These are phyloP conservation scores for Colletotrichum liaoningense DNA, from an alignment of 2,329 filamentous ascomycete genomes.

Conservation along the genomic window DNA sequence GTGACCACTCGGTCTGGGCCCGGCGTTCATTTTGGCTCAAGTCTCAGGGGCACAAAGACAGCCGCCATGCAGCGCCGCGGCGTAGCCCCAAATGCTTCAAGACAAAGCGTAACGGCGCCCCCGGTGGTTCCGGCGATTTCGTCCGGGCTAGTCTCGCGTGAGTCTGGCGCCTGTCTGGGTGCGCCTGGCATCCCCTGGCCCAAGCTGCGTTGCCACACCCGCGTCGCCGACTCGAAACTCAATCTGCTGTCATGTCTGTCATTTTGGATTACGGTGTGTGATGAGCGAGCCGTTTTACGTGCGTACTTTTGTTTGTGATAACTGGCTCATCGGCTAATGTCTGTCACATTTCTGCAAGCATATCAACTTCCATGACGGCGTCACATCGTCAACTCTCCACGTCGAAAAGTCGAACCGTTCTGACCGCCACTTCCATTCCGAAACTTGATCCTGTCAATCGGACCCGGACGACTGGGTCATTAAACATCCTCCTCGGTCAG, in stretches of 20 bases:
- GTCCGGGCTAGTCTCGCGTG: not conserved
- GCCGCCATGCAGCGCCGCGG: slow-evolving; percentile 8
- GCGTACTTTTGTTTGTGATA: slow-evolving; percentile 2
- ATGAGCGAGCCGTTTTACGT: not conserved
- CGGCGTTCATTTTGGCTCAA: not conserved
- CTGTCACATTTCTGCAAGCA: slow-evolving; percentile 10
- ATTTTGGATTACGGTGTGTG: not conserved
- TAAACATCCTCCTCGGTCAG: not conserved
- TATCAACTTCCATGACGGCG: not conserved
- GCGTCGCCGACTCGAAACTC: slow-evolving; percentile 3
- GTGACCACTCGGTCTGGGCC: slow-evolving; percentile 17
- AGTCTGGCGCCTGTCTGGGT: not conserved
- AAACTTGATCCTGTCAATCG: not conserved
- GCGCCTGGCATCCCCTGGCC: not conserved
- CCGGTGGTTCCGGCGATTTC: slow-evolving; percentile 7
- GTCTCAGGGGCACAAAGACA: slow-evolving; percentile 4
- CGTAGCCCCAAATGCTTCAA: not conserved
- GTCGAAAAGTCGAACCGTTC: not conserved
- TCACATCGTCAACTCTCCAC: not conserved
- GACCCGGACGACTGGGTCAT: not conserved
- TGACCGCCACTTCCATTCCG: slow-evolving; percentile 19
- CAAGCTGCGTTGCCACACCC: slow-evolving; percentile 4
- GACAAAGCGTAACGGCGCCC: slow-evolving; percentile 28
- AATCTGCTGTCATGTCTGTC: not conserved
- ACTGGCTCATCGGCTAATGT: not conserved